Evolutionary conservation across 129 eudicot species (phyloP).

Genomic region (Flaveria robusta): DNA sequence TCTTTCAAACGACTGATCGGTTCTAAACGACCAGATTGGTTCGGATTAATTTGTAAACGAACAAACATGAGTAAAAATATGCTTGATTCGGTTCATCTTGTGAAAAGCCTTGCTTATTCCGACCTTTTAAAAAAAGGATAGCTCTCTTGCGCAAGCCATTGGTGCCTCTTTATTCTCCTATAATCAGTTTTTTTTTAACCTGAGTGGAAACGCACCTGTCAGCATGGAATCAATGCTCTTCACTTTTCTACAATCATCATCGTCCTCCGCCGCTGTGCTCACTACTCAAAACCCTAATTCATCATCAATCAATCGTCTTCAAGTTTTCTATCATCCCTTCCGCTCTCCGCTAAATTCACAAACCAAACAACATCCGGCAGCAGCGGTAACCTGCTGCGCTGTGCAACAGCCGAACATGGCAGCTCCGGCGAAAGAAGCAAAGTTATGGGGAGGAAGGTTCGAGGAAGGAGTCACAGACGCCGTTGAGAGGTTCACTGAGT

Average conservation of each 20-base stretch:
- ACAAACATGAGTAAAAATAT: too few relatives aligned
- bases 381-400: conserved; percentile 34
- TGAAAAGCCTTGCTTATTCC: too few relatives aligned
- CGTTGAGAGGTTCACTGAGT: conserved; percentile 92
- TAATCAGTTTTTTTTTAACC: not conserved
- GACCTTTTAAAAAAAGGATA: too few relatives aligned
- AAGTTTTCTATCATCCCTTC: not conserved
- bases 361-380: not conserved
- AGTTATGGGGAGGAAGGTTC: conserved; percentile 96
- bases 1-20: too few relatives aligned
- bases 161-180: too few relatives aligned
- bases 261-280: not conserved
- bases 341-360: not conserved
- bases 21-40: too few relatives aligned
- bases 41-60: too few relatives aligned
- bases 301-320: not conserved
- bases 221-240: conserved; percentile 13
- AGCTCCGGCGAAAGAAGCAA: conserved; percentile 69
- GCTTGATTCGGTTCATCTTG: too few relatives aligned
- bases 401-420: conserved; percentile 34
- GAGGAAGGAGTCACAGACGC: conserved; percentile 89
- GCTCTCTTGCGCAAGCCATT: too few relatives aligned
- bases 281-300: conserved; percentile 15
- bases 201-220: not conserved
- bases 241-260: not conserved